Evolutionary conservation across 257 asterid genomes (phyloP), one percentile per base, ranked within the genome.

Genomic region (Solanum sejunctum): DNA sequence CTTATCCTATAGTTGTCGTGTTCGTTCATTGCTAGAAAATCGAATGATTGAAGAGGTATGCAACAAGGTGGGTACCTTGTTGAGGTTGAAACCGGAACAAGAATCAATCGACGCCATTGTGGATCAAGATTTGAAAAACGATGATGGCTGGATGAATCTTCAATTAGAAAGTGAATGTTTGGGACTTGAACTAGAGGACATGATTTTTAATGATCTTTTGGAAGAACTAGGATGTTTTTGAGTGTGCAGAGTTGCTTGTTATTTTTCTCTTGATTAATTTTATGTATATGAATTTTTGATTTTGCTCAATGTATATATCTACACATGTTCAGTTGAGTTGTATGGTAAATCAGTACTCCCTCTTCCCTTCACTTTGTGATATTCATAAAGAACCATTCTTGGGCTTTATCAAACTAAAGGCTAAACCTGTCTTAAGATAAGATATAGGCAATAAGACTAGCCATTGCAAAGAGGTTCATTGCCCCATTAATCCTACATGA

Each of bases 61-160:
- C 75, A 51, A 83, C 18, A 85, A 84, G 43, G 61, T 91, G 23
- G 84, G 87, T 79, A 18, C 70, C 10, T 60, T 89, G 84, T 52
- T 91, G 88, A 84, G 84, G 39, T 12, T 90, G 83, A 86, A 88
- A 84, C 84, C 82, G 0, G 93, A 88, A 88, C 86, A 88, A 79
- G 90, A 89, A 86, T 85, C 94, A 3, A 58, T 91, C 26, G 96
- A 95, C 49, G 7, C 71, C 77, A 55, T 93, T 8, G 88, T 90
- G 56, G 90, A 28, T 80, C 86, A 36, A 49, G 97, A 96, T 83
- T 67, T 95, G 87, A 89, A 32, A 28, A 86, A 20, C 43, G 95
- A 92, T 80, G 86, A 70, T 21, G 87, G 92, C 52, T 96, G 99
- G 99, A 93, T 96, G 98, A 93, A 96, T 82, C 95, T 93, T 21